Base-by-base conservation (phyloP, 495 filamentous ascomycete species). In the Aspergillus nidulans region DNA sequence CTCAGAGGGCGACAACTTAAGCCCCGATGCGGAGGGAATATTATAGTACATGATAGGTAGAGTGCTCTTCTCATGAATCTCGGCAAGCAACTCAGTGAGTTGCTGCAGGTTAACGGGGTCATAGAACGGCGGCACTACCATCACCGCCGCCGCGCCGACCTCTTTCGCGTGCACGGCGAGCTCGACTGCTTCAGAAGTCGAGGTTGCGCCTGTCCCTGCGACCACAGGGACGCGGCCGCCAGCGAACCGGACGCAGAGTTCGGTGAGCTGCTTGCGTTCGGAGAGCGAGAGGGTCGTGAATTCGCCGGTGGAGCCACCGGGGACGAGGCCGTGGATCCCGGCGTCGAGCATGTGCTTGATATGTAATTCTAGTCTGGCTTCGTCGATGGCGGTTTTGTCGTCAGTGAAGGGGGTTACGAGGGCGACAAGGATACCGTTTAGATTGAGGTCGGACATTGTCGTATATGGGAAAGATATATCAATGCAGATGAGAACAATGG, bases 121-220 rank as follows among this genome's bases (percentile, higher is more conserved):
- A 38, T 74, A 74, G 60, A 69, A 74, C 1, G 71, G 71, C 15
- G 71, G 71, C 0, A 74, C 71, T 18, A 72, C 68, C 71, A 74
- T 74, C 12, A 68, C 52, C 1, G 68, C 64, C 0, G 62, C 57
- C 12, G 71, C 71, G 10, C 71, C 71, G 36, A 43, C 66, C 21
- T 65, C 13, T 0, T 52, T 62, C 0, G 71, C 71, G 50, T 74
- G 71, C 0, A 55, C 43, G 16, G 68, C 66, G 23, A 74, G 65
- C 25, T 74, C 68, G n/a, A 74, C 53, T 1, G 66, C 62, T 40
- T 71, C 69, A 0, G 49, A 50, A 5, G 64, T 66, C 0, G 68
- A 64, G 16, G 57, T 61, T 45, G 55, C 57, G 2, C 71, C 71
- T 12, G 62, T 69, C 20, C 71, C 71, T 1, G 62, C 62, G 34